Evolutionary conservation across 2,329 filamentous ascomycete species (phyloP).

Genomic region (Colletotrichum zoysiae): DNA sequence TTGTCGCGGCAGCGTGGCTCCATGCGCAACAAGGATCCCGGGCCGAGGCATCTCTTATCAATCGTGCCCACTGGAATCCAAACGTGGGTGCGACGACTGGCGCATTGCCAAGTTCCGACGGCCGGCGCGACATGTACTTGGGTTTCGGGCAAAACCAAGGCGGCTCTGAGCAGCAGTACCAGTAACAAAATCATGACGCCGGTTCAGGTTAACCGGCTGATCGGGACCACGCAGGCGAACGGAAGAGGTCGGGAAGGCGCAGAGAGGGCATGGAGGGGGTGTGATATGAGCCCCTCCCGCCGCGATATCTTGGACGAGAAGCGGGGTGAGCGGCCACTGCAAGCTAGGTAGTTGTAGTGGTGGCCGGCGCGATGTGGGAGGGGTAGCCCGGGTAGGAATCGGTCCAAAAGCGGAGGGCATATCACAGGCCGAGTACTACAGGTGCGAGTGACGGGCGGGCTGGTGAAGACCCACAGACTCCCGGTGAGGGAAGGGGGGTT

Average conservation of each 20-base stretch:
- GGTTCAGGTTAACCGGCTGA: slow-evolving; percentile 28
- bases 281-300: slow-evolving; percentile 34
- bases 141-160: slow-evolving; percentile 2
- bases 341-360: slow-evolving; percentile 28
- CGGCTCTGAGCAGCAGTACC: slow-evolving; percentile 6
- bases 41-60: slow-evolving; percentile 34
- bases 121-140: slow-evolving; percentile 28
- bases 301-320: slow-evolving; percentile 38
- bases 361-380: slow-evolving; percentile 24
- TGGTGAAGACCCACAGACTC: slow-evolving; percentile 31
- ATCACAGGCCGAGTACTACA: slow-evolving; percentile 32
- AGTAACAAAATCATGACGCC: slow-evolving; percentile 8
- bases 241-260: slow-evolving; percentile 39
- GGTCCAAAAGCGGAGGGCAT: slow-evolving; percentile 40
- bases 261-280: slow-evolving; percentile 19
- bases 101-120: slow-evolving; percentile 30
- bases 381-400: slow-evolving; percentile 32
- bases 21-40: slow-evolving; percentile 36
- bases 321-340: slow-evolving; percentile 39
- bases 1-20: slow-evolving; percentile 23
- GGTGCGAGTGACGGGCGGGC: slow-evolving; percentile 17
- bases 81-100: slow-evolving; percentile 40
- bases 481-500: slow-evolving; percentile 10
- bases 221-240: slow-evolving; percentile 30
- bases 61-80: slow-evolving; percentile 36